Base-by-base conservation (phyloP, 2,329 filamentous ascomycete genomes). In the Aspergillus ustus region DNA sequence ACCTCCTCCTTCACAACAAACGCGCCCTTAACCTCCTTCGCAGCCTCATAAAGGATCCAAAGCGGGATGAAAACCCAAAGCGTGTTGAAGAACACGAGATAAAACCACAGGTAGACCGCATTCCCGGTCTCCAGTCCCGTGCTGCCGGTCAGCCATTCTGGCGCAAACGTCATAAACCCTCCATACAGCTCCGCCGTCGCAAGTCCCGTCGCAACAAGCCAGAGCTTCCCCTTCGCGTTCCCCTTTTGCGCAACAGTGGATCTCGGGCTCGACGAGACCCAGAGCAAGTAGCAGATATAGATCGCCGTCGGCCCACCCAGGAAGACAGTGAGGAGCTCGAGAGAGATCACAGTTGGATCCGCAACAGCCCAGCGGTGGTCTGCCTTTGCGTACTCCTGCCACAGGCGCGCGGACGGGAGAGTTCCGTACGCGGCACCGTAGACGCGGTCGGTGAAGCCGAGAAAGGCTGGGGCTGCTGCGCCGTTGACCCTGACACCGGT, bases 331-430 rank as follows among this genome's bases (percentile, higher is more conserved):
- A 89, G 72, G 15, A 89, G 63, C 73, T 89, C 87, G 61, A 89
- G 70, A 48, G 81, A 83, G 52, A 89, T 81, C 40, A 89, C 82
- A 1, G 80, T 85, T 61, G 87, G 63, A 70, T 89, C 87, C 9
- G 82, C 82, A 7, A 80, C 83, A 9, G 82, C 84, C 87, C 87
- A 89, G 63, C 87, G 77, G 64, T 76, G 78, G 71, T 89, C 87
- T 20, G 87, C 87, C 72, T 87, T 87, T 5, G 85, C 86, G 72
- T 89, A 89, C 74, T 89, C 87, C 74, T 86, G 84, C 87, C 87
- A 89, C 62, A 89, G 73, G 52, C 81, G 78, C 50, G 83, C 83
- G 59, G 83, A 82, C 13, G 83, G 82, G 4, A 79, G 78, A 0
- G 73, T 78, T 2, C 86, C 86, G 67, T 87, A 87, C n/a, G 80